A percentile compares a stretch with the other conserved stretches of the same genome.
These are phyloP conservation scores for Gracilariopsis chorda DNA, from an alignment of 23 red algal species.

Conservation along the genomic window DNA sequence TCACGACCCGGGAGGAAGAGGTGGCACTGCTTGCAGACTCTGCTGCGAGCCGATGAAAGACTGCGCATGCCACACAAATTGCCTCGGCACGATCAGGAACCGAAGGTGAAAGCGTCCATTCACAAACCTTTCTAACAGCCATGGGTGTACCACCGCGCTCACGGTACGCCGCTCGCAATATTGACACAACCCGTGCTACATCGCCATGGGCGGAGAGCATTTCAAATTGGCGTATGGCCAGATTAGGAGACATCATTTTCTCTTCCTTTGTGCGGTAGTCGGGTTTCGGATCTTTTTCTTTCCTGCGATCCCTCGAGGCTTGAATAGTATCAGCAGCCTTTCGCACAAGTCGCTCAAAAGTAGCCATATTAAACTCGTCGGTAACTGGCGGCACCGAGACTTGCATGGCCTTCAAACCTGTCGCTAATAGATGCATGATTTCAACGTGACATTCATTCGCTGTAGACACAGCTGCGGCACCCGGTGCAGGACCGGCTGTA, in stretches of 20 bases:
- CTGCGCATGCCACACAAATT: slow-evolving; percentile 10
- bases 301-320: not conserved
- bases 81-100: slow-evolving; percentile 41
- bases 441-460: slow-evolving; percentile 29
- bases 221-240: slow-evolving; percentile 35
- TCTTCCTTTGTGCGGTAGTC: slow-evolving; percentile 5
- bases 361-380: not conserved
- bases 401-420: not conserved
- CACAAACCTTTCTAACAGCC: slow-evolving; percentile 23
- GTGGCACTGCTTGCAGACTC: not conserved
- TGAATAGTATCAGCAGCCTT: not conserved
- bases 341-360: slow-evolving; percentile 27
- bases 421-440: slow-evolving; percentile 13
- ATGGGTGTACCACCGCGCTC: not conserved
- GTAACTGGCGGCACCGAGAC: not conserved
- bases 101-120: slow-evolving; percentile 10
- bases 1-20: not conserved
- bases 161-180: not conserved
- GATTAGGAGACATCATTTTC: not conserved
- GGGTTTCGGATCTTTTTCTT: slow-evolving; percentile 10
- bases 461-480: not conserved
- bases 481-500: not conserved
- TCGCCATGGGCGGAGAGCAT: slow-evolving; percentile 39
- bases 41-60: not conserved
- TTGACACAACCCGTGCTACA: slow-evolving; percentile 14